These are phyloP conservation scores for Aspergillus sp. DNA, from an alignment of 2,329 filamentous ascomycete species.

Conservation along the genomic window DNA sequence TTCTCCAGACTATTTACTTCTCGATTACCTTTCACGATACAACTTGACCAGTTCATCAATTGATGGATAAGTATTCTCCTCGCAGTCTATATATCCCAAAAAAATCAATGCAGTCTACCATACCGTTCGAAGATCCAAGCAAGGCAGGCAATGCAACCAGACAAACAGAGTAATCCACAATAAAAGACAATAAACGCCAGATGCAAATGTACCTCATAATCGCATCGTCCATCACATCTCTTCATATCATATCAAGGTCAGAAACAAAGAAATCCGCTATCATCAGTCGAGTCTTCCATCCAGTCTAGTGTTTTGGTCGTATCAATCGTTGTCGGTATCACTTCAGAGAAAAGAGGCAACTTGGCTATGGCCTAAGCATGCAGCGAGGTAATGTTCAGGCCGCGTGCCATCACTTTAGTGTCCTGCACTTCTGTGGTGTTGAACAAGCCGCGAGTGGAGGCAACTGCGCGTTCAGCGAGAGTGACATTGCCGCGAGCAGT, in stretches of 20 bases:
- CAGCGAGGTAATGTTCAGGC: conserved; percentile 9
- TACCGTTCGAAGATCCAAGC: not conserved
- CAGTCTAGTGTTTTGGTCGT: not conserved
- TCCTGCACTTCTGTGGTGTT: conserved; percentile 9
- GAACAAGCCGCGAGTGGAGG: conserved; percentile 7
- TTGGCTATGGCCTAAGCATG: not conserved
- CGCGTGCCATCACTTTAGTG: not conserved
- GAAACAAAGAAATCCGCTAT: not conserved
- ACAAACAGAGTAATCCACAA: not conserved
- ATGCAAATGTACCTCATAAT: conserved; percentile 1
- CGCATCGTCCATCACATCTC: not conserved
- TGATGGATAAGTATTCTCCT: not conserved
- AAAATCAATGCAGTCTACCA: not conserved
- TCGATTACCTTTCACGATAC: too few species aligned
- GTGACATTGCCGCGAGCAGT: conserved; percentile 1
- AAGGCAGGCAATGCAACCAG: not conserved
- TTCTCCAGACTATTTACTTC: not conserved
- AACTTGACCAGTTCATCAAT: not conserved
- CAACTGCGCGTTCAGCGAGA: conserved; percentile 2
- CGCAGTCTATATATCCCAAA: not conserved
- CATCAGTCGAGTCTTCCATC: not conserved
- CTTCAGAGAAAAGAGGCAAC: not conserved
- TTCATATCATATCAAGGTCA: not conserved
- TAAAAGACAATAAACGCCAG: conserved; percentile 6
- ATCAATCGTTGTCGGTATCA: not conserved